These are phyloP conservation scores for Mycotypha africana DNA, from an alignment of 371 early-diverging fungal species.

Conservation along the genomic window DNA sequence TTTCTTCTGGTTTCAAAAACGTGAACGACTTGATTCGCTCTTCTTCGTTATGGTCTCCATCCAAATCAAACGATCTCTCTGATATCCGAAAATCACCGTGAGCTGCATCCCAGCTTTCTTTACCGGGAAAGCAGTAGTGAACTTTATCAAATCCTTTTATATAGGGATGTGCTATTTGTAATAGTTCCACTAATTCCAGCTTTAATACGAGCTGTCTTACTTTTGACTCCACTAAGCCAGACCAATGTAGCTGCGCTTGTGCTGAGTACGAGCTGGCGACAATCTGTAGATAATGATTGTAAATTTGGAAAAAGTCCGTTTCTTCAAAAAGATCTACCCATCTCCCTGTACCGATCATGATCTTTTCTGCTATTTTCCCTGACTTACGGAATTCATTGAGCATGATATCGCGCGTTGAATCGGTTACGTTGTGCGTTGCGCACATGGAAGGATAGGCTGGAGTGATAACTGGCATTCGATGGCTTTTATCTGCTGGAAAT, in stretches of 20 bases:
- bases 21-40: slow-evolving; percentile 25
- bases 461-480: slow-evolving; percentile 99
- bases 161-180: slow-evolving; percentile 83
- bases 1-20: slow-evolving; percentile 23
- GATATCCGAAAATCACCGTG: slow-evolving; percentile 47
- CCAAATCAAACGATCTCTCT: slow-evolving; percentile 20
- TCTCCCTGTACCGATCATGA: slow-evolving; percentile 62
- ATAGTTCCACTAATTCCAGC: slow-evolving; percentile 73
- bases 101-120: slow-evolving; percentile 59
- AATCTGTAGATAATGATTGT: slow-evolving; percentile 92
- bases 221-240: slow-evolving; percentile 75
- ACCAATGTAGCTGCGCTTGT: slow-evolving; percentile 72
- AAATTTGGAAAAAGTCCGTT: slow-evolving; percentile 87
- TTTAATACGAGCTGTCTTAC: slow-evolving; percentile 84
- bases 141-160: slow-evolving; percentile 77
- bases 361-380: slow-evolving; percentile 64
- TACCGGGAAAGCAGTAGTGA: slow-evolving; percentile 47
- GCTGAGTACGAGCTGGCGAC: slow-evolving; percentile 70
- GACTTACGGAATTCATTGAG: slow-evolving; percentile 81
- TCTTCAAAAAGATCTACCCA: slow-evolving; percentile 76
- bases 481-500: slow-evolving; percentile 85
- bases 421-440: slow-evolving; percentile 98
- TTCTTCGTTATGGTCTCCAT: slow-evolving; percentile 12
- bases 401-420: slow-evolving; percentile 86
- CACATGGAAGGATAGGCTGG: slow-evolving; percentile 99